A percentile compares a stretch with the other conserved stretches of the same genome.
Evolutionary conservation across 2,329 filamentous ascomycete species (phyloP).

Genomic region (Acrodontium crateriforme): DNA sequence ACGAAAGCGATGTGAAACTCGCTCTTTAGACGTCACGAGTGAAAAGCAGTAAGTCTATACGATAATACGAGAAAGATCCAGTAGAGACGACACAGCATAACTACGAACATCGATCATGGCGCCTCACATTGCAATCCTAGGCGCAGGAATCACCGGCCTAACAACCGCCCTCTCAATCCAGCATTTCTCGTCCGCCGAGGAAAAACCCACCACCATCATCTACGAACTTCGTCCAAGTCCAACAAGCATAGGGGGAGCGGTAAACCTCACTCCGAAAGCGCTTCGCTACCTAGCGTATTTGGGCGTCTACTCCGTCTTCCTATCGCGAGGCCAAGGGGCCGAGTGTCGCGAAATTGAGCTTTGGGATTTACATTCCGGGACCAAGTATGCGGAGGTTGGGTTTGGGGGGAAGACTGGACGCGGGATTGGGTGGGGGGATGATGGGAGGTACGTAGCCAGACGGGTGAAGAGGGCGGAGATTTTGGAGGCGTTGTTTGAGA

Average conservation of each 20-base stretch:
- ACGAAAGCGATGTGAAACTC: no score
- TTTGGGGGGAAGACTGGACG: conserved; percentile 3
- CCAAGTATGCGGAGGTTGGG: conserved; percentile 3
- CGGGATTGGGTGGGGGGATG: conserved; percentile 2
- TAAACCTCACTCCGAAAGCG: conserved; percentile 6
- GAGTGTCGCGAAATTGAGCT: conserved; percentile 4
- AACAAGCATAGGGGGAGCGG: conserved; percentile 6
- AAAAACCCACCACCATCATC: conserved; percentile 2
- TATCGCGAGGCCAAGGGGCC: conserved; percentile 1
- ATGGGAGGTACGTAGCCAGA: conserved; percentile 3
- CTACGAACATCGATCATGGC: no score
- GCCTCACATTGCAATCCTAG: conserved; percentile 15
- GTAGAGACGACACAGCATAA: no score
- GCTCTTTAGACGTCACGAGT: no score
- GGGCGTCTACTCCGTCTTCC: no score
- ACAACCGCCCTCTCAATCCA: conserved; percentile 12
- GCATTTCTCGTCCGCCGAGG: conserved; percentile 18
- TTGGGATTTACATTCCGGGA: conserved; percentile 2
- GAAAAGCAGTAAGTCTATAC: no score
- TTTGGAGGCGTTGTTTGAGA: conserved; percentile 3
- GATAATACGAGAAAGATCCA: no score
- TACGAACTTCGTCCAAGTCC: conserved; percentile 2
- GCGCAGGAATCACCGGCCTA: conserved; percentile 15
- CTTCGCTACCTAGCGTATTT: conserved; percentile 6
- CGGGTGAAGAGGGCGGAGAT: conserved; percentile 2